These are phyloP conservation scores for Blastomyces silverae DNA, from an alignment of 2,329 filamentous ascomycete species.

Conservation along the genomic window DNA sequence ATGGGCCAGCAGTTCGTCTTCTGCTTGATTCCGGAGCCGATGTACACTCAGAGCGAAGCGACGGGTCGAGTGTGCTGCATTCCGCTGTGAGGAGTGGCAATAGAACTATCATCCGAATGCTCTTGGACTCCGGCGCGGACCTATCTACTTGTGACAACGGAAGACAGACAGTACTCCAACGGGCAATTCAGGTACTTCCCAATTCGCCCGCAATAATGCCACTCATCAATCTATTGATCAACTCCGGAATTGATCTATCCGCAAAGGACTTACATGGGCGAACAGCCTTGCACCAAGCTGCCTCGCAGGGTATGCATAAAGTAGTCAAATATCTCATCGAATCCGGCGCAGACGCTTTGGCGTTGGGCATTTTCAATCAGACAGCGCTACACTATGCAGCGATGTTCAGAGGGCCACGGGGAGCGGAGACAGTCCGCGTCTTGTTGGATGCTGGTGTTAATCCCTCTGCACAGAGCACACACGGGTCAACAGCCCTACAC, in stretches of 20 bases:
- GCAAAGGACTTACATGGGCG: neutral
- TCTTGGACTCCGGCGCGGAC: neutral
- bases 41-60: neutral
- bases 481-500: neutral
- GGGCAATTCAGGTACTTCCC: neutral
- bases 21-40: neutral
- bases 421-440: neutral
- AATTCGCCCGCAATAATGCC: neutral
- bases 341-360: neutral
- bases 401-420: neutral
- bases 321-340: neutral
- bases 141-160: neutral
- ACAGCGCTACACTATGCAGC: neutral
- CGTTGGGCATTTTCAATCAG: neutral
- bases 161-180: neutral
- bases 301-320: neutral
- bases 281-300: neutral
- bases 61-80: neutral
- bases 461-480: neutral
- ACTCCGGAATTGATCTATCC: neutral
- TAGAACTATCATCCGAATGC: neutral
- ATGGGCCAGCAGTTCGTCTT: neutral
- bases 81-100: neutral
- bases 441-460: conserved; percentile 2
- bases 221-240: neutral